These are phyloP conservation scores for Cinnamomum chago DNA, from an alignment of 164 flowering plant species.

Conservation along the genomic window DNA sequence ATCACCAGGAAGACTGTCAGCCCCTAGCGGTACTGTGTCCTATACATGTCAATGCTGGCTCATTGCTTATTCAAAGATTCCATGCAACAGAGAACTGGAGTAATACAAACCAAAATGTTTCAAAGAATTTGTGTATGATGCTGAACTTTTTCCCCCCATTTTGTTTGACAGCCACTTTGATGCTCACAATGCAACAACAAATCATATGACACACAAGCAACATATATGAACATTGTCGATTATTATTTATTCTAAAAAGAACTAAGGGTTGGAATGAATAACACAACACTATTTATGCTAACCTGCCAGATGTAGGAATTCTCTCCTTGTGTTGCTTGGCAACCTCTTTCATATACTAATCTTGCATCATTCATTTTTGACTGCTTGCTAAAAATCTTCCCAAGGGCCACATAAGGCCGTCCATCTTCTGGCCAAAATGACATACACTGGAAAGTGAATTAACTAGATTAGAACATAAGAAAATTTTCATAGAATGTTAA, in stretches of 20 bases:
- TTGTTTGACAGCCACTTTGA: not conserved
- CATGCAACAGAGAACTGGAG: not conserved
- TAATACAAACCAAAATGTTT: not conserved
- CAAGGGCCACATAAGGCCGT: constrained; percentile 63
- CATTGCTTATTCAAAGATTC: too few relatives aligned
- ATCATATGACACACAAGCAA: not conserved
- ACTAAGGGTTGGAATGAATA: not conserved
- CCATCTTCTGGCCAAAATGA: constrained; percentile 82
- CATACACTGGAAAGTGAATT: constrained; percentile 26
- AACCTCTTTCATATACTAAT: constrained; percentile 76
- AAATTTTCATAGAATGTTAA: not conserved
- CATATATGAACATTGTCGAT: not conserved
- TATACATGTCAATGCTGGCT: too few relatives aligned
- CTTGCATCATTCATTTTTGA: constrained; percentile 60
- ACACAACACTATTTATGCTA: not conserved
- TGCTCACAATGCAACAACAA: not conserved
- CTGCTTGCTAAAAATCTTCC: constrained; percentile 60
- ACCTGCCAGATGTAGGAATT: constrained; percentile 98
- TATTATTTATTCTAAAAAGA: not conserved
- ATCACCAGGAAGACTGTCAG: too few relatives aligned
- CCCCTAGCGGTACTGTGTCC: too few relatives aligned
- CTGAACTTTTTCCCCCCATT: not conserved
- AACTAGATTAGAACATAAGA: not conserved
- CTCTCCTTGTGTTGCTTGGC: constrained; percentile 94
- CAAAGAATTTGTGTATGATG: not conserved